Conservation (phyloP, 768 basidiomycete genomes). For the Pholiota conissans region DNA sequence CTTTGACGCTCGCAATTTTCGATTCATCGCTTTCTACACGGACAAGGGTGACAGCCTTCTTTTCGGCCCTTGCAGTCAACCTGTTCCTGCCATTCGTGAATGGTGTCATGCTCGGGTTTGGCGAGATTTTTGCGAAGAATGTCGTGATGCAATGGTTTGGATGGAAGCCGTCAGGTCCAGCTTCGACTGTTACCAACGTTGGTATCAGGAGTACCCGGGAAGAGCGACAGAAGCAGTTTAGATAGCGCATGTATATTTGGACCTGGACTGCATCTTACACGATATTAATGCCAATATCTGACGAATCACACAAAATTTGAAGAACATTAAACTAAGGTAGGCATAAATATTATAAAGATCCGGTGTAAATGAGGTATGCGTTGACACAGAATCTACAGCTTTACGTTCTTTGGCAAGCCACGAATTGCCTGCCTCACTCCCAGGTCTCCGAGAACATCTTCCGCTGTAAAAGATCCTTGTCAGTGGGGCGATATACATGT, state of each 20-base stretch:
- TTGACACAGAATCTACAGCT: slow-evolving; percentile 41
- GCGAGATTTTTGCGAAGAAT: slow-evolving; percentile 88
- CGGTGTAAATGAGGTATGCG: background rate
- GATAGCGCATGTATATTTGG: background rate
- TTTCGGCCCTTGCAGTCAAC: slow-evolving; percentile 82
- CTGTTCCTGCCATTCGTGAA: slow-evolving; percentile 87
- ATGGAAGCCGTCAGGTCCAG: slow-evolving; percentile 39
- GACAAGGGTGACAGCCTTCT: slow-evolving; percentile 66
- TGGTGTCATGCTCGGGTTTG: slow-evolving; percentile 96
- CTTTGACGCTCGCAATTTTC: slow-evolving; percentile 71
- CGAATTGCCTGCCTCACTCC: slow-evolving; percentile 82
- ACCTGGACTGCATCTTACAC: background rate
- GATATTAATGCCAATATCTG: background rate
- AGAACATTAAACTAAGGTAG: background rate
- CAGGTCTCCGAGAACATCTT: slow-evolving; percentile 79
- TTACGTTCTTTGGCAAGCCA: slow-evolving; percentile 69
- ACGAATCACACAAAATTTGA: background rate
- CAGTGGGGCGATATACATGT: background rate
- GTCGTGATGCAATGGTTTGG: slow-evolving; percentile 60
- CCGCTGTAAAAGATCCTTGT: slow-evolving; percentile 41
- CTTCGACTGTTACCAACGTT: slow-evolving; percentile 36
- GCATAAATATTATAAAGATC: background rate
- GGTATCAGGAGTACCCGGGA: slow-evolving; percentile 26
- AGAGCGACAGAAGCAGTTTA: slow-evolving; percentile 20
- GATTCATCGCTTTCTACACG: slow-evolving; percentile 64